Evolutionary conservation across 805 yeast genomes (phyloP).

Genomic region (Teunomyces cretensis): DNA sequence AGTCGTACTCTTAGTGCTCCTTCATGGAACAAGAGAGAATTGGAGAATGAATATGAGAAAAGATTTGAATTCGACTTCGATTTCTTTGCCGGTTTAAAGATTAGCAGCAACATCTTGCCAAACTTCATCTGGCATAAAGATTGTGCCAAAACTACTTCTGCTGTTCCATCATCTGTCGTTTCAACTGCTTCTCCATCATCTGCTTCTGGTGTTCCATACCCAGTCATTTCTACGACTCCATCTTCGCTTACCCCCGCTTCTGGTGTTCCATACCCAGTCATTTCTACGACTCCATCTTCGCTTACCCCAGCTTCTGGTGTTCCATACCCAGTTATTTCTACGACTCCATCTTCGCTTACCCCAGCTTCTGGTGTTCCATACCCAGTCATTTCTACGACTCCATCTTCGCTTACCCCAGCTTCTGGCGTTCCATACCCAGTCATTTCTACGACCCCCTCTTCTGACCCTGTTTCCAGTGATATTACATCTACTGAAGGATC

Average conservation of each 20-base stretch:
- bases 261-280: background rate
- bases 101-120: slow-evolving; percentile 14
- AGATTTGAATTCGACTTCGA: slow-evolving; percentile 7
- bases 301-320: background rate
- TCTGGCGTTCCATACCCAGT: background rate
- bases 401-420: too few relatives aligned
- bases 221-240: background rate
- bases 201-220: background rate
- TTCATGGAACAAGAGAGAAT: slow-evolving; percentile 9
- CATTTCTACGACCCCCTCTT: background rate
- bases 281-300: background rate
- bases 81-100: slow-evolving; percentile 7
- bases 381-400: background rate
- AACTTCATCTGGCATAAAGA: slow-evolving; percentile 15
- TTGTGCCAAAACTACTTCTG: slow-evolving; percentile 8
- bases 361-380: background rate
- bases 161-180: slow-evolving; percentile 3
- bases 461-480: background rate
- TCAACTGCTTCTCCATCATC: slow-evolving; percentile 3
- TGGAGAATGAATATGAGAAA: slow-evolving; percentile 3
- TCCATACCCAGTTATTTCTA: background rate
- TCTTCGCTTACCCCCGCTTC: background rate
- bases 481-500: too few relatives aligned
- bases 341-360: background rate
- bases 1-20: background rate